Evolutionary conservation across 2,329 filamentous ascomycete genomes (phyloP).

Genomic region (Tolypocladium ovalisporum): DNA sequence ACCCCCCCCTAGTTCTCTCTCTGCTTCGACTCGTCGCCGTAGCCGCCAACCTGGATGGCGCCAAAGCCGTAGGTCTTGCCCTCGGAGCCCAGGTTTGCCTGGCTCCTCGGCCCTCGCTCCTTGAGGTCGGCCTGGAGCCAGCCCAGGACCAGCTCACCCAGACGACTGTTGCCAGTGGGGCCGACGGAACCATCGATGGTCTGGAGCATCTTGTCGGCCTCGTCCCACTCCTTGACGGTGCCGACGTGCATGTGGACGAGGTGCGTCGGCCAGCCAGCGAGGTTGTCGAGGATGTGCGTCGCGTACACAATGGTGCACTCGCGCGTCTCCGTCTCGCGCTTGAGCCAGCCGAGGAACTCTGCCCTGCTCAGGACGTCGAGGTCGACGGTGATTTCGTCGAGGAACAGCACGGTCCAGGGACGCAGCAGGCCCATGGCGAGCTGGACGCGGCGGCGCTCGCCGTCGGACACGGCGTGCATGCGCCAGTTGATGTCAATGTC

Average conservation of each 20-base stretch:
- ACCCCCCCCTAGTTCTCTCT: constrained; percentile 13
- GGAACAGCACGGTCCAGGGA: constrained; percentile 80
- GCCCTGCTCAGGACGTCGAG: constrained; percentile 77
- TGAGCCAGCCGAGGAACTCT: constrained; percentile 79
- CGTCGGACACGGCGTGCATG: constrained; percentile 92
- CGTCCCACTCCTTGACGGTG: constrained; percentile 76
- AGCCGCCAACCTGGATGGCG: constrained; percentile 42
- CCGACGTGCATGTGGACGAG: constrained; percentile 93
- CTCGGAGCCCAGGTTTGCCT: constrained; percentile 43
- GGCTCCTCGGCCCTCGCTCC: constrained; percentile 65
- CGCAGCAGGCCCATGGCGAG: constrained; percentile 89
- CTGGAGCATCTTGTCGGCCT: constrained; percentile 57
- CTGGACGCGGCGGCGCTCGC: constrained; percentile 84
- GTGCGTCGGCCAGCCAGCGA: constrained; percentile 91
- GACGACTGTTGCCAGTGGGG: constrained; percentile 59
- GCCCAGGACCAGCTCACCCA: constrained; percentile 77
- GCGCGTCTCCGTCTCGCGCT: constrained; percentile 71
- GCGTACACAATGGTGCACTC: constrained; percentile 93
- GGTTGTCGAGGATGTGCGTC: constrained; percentile 92
- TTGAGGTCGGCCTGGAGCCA: constrained; percentile 78
- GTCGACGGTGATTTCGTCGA: constrained; percentile 97
- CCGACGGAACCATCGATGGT: constrained; percentile 28
- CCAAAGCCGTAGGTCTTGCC: constrained; percentile 51
- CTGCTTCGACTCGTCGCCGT: constrained; percentile 41
- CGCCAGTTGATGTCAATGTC: constrained; percentile 90